Evolutionary conservation across 1,284 basidiomycete genomes (phyloP).

Genomic region (Blastosporella zonata): DNA sequence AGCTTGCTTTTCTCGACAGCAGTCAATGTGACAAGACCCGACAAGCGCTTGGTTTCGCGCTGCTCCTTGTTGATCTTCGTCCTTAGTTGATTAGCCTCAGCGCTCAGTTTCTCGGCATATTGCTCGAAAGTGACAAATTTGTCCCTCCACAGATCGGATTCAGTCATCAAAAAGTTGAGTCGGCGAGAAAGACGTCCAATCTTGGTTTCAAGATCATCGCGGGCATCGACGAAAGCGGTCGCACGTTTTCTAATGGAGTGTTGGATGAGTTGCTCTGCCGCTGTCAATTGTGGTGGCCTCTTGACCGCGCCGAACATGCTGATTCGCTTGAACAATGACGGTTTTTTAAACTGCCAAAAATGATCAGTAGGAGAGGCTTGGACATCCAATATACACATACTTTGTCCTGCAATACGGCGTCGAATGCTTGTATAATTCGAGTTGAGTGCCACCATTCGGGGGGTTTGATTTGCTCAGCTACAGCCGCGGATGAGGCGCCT

Average conservation of each 20-base stretch:
- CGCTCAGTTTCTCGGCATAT: slow-evolving; percentile 87
- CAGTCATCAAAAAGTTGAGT: slow-evolving; percentile 89
- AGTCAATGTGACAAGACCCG: slow-evolving; percentile 72
- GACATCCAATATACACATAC: slow-evolving; percentile 36
- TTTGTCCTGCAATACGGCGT: slow-evolving; percentile 84
- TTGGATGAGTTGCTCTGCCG: slow-evolving; percentile 81
- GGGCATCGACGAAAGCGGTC: slow-evolving; percentile 88
- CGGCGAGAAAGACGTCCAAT: slow-evolving; percentile 79
- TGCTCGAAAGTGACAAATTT: slow-evolving; percentile 91
- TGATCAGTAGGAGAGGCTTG: slow-evolving; percentile 4
- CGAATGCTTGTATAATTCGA: slow-evolving; percentile 86
- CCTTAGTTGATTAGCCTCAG: slow-evolving; percentile 77
- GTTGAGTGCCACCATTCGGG: slow-evolving; percentile 94
- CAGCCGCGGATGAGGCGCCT: slow-evolving; percentile 73
- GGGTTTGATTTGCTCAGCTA: slow-evolving; percentile 81
- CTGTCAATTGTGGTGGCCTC: slow-evolving; percentile 70
- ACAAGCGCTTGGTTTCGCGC: slow-evolving; percentile 78
- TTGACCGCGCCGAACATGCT: slow-evolving; percentile 72
- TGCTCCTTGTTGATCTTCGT: slow-evolving; percentile 87
- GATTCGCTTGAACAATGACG: slow-evolving; percentile 83
- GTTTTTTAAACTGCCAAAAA: slow-evolving; percentile 74
- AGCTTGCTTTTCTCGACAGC: slow-evolving; percentile 74
- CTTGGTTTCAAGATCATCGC: slow-evolving; percentile 89
- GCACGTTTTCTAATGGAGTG: slow-evolving; percentile 86
- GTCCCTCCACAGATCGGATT: slow-evolving; percentile 85